Base-by-base conservation (phyloP, 495 filamentous ascomycete genomes). In the Clohesyomyces aquaticus region DNA sequence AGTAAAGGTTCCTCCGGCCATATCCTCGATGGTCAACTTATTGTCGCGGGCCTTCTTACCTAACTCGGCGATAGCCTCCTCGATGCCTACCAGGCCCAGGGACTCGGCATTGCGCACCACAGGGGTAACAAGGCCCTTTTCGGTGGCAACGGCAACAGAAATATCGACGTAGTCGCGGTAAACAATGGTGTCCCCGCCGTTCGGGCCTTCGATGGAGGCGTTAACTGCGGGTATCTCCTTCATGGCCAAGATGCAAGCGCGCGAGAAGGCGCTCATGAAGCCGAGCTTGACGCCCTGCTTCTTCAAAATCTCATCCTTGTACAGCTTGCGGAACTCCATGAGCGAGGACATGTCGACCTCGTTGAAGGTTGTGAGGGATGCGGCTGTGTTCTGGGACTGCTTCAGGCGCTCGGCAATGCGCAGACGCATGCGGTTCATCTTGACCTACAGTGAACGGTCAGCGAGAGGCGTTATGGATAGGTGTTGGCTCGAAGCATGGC, bases 351-450 rank as follows among this genome's bases (percentile, higher is more conserved):
- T 99, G 73, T 99, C 95, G 51, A 99, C 94, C 76, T 99, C 94
- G 76, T 99, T 96, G 82, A 99, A 99, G 18, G 94, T 99, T 18
- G 94, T 98, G 53, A 99, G 79, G 16, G 94, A 96, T 32, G 94
- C 94, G 55, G 95, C 94, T 3, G 94, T 97, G 79, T 99, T 98
- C 79, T 99, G 94, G 16, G 93, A 97, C 73, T 98, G 94, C 84
- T 98, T 98, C 52, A 98, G 83, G 65, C 94, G 93, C 81, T 98
- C 94, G 21, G 94, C 91, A 65, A 98, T 98, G 21, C 94, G 86
- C 46, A 98, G 84, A 52, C 94, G 91, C 95, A 98, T 98, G 55
- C 95, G 90, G 81, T 98, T 98, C 94, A 98, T 98, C 82, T 98
- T 98, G 68, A 97, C 92, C 91, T 93, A 25, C 8, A 3, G 3